Conservation (phyloP, 2,329 filamentous ascomycete species). For the Raffaelea arxii region DNA sequence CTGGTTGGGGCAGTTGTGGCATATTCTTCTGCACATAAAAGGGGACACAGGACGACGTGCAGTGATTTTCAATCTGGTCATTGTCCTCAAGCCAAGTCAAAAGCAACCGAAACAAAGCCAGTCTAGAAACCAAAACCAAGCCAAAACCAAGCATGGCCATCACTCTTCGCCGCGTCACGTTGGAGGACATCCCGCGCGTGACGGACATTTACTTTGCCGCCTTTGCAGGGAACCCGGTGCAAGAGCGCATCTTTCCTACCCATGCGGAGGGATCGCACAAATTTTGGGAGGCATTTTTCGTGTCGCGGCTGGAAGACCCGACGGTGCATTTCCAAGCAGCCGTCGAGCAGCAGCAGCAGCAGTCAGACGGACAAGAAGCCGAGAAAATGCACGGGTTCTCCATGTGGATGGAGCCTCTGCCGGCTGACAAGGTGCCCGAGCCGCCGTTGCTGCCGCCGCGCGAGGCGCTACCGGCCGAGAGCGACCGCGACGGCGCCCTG, state of each 20-base stretch:
- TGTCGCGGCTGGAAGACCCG: constrained; percentile 29
- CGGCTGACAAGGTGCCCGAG: constrained; percentile 3
- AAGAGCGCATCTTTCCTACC: constrained; percentile 26
- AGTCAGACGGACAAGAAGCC: too few relatives aligned
- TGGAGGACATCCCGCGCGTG: constrained; percentile 29
- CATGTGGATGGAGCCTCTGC: constrained; percentile 30
- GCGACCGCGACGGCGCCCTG: constrained; percentile 23
- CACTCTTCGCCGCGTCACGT: too few relatives aligned
- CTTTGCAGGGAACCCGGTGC: constrained; percentile 29
- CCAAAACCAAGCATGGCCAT: too few relatives aligned
- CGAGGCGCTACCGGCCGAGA: constrained; percentile 29
- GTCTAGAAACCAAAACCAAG: too few relatives aligned
- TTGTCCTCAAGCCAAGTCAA: too few relatives aligned
- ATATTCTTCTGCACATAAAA: too few relatives aligned
- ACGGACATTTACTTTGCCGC: constrained; percentile 33
- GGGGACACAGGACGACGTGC: too few relatives aligned
- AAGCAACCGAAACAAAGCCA: too few relatives aligned
- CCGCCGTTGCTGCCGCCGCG: constrained; percentile 17
- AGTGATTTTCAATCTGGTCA: too few relatives aligned
- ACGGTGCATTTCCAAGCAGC: constrained; percentile 29
- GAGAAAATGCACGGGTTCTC: constrained; percentile 30
- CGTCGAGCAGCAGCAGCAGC: constrained; percentile 20
- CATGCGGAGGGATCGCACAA: constrained; percentile 13
- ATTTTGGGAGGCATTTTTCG: constrained; percentile 25
- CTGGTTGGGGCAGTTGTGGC: too few relatives aligned